Conservation (phyloP, 1,139 yeast species). For the Lodderomyces parapsilosis region DNA sequence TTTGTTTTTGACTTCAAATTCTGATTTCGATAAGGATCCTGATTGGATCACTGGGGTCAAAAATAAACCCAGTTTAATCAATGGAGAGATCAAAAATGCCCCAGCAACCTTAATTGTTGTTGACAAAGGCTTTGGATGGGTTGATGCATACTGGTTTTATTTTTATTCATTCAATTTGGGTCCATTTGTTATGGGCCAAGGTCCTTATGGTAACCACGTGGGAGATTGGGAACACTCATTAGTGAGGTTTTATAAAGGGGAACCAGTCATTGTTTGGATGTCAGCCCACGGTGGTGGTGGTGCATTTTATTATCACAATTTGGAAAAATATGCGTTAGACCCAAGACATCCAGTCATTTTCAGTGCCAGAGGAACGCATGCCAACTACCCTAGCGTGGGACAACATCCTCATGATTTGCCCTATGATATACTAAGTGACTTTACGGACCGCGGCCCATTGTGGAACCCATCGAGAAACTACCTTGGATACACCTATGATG, state of each 20-base stretch:
- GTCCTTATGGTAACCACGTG: constrained; percentile 95
- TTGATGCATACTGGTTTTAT: constrained; percentile 94
- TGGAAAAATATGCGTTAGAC: constrained; percentile 63
- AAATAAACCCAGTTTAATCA: constrained; percentile 66
- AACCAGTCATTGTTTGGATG: constrained; percentile 95
- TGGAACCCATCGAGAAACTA: constrained; percentile 91
- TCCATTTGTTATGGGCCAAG: constrained; percentile 95
- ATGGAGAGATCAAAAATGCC: constrained; percentile 70
- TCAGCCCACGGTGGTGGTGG: constrained; percentile 98
- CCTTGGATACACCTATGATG: constrained; percentile 78
- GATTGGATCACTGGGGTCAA: constrained; percentile 79
- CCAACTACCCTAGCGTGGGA: constrained; percentile 94
- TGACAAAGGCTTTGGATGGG: constrained; percentile 90
- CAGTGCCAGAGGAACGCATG: constrained; percentile 95
- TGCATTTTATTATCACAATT: constrained; percentile 72
- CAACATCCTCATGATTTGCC: constrained; percentile 96
- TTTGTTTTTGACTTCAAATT: constrained; percentile 58
- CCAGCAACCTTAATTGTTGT: constrained; percentile 82
- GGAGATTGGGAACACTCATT: constrained; percentile 99
- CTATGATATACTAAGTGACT: constrained; percentile 84
- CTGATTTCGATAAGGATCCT: constrained; percentile 75
- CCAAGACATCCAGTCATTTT: constrained; percentile 68
- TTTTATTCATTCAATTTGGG: constrained; percentile 93
- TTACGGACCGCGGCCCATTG: constrained; percentile 89
- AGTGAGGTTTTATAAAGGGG: constrained; percentile 77